These are phyloP conservation scores for Hypomyces rosellus DNA, from an alignment of 2,329 filamentous ascomycete genomes.

Conservation along the genomic window DNA sequence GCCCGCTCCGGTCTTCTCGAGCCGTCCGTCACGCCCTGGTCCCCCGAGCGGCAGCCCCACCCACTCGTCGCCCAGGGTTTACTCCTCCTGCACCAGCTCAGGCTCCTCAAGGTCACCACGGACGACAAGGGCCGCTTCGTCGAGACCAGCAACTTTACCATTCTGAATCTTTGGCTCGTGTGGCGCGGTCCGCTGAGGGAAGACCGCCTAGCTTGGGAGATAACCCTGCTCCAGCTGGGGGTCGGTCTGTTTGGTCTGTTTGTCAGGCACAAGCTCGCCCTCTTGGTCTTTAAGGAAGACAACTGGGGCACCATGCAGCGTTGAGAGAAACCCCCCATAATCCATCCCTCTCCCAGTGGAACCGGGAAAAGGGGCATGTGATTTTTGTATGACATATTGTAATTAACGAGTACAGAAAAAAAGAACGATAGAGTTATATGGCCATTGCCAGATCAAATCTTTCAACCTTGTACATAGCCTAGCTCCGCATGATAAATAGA, in stretches of 20 bases:
- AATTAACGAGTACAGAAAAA: too few relatives aligned
- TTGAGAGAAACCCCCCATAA: slow-evolving; percentile 7
- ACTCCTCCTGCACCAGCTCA: slow-evolving; percentile 61
- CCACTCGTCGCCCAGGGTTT: slow-evolving; percentile 56
- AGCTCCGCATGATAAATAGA: too few relatives aligned
- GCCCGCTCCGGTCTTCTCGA: slow-evolving; percentile 77
- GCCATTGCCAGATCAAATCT: too few relatives aligned
- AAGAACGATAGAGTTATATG: too few relatives aligned
- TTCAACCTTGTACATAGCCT: too few relatives aligned
- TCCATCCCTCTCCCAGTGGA: too few relatives aligned
- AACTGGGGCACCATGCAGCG: slow-evolving; percentile 51
- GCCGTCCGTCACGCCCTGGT: slow-evolving; percentile 75
- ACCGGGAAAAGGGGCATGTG: too few relatives aligned
- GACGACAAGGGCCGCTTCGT: slow-evolving; percentile 64
- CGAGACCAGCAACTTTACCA: slow-evolving; percentile 83
- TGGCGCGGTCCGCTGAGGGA: slow-evolving; percentile 91
- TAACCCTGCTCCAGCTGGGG: slow-evolving; percentile 69
- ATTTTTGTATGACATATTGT: too few relatives aligned
- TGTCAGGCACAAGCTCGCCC: slow-evolving; percentile 75
- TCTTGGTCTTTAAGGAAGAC: slow-evolving; percentile 85
- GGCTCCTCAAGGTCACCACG: slow-evolving; percentile 60
- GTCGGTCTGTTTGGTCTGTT: slow-evolving; percentile 80
- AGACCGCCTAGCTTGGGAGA: slow-evolving; percentile 71
- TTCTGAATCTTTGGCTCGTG: slow-evolving; percentile 93
- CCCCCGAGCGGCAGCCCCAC: slow-evolving; percentile 59